These are phyloP conservation scores for Nitzschia sp. DNA, from an alignment of 108 stramenopile species.

Conservation along the genomic window DNA sequence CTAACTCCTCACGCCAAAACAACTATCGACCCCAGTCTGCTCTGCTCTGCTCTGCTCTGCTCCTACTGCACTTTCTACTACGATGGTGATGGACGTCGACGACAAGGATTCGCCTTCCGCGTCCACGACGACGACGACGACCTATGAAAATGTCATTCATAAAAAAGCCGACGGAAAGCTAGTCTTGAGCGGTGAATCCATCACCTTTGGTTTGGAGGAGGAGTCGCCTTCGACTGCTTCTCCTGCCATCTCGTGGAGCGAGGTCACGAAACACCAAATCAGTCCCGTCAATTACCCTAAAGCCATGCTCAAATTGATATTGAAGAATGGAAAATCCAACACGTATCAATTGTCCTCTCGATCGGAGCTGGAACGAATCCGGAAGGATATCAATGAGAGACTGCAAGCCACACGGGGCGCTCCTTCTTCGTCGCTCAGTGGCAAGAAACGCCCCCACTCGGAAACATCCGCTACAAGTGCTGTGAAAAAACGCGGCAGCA, in stretches of 20 bases:
- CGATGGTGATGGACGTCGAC: conserved; percentile 4
- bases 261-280: conserved; percentile 83
- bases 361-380: conserved; percentile 59
- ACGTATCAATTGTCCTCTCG: conserved; percentile 74
- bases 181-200: conserved; percentile 17
- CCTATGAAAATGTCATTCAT: conserved; percentile 33
- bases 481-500: conserved; percentile 25
- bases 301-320: conserved; percentile 66
- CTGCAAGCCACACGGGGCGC: conserved; percentile 13
- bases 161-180: conserved; percentile 55
- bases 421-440: neutral
- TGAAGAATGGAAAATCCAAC: conserved; percentile 34
- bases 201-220: conserved; percentile 26
- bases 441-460: conserved; percentile 35
- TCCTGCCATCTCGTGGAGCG: conserved; percentile 49
- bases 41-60: too few species aligned
- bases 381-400: conserved; percentile 62
- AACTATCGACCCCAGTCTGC: too few species aligned
- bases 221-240: neutral
- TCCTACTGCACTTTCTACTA: neutral
- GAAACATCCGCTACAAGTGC: conserved; percentile 6
- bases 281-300: conserved; percentile 78
- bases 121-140: neutral
- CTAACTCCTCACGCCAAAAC: too few species aligned
- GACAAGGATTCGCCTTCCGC: neutral